Evolutionary conservation across 441 rosid genomes (phyloP), one percentile per base, ranked within the genome.

Genomic region (Populus hybrid): DNA sequence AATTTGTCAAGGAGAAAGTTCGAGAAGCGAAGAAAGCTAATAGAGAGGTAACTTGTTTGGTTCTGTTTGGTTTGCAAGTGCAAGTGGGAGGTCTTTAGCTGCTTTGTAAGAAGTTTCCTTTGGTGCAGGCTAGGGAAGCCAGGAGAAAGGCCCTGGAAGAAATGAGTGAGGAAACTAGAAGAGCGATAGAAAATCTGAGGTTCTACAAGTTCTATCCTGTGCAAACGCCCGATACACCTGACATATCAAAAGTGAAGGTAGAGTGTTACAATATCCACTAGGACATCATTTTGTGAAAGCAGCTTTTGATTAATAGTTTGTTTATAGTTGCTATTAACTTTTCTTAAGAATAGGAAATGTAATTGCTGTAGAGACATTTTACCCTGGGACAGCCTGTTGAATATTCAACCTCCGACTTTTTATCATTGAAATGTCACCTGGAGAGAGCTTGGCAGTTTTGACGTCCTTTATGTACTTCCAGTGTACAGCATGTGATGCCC

Each of bases 121-220:
- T 71, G 59, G 46, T 73, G 73, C 70, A 95, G 96, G 96, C 92
- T 69, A 88, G 89, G 84, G 88, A 95, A 85, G 92, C 92, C 57
- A 89, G 93, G 67, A 91, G 80, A 81, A 92, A 88, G 54, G 91
- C 89, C 36, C 77, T 80, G 65, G 89, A 88, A 77, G 93, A 81
- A 81, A 84, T 93, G 96, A 95, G 89, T 23, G 95, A 84, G 80
- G 97, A 88, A 76, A 86, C 88, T 23, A 91, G 81, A 81, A 54
- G 73, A 6, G 96, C 94, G n/a, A 89, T 83, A 26, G 77, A 91
- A 65, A 85, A 72, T 63, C 91, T 90, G 89, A 95, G 75, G 83
- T 88, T 93, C 80, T 91, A 93, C 91, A 95, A 93, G 86, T 95
- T 95, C 77, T 95, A 95, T 81, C 99, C 98, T 35, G 80, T 83